These are phyloP conservation scores for Copromyces sp. DNA, from an alignment of 495 filamentous ascomycete genomes.

Conservation along the genomic window DNA sequence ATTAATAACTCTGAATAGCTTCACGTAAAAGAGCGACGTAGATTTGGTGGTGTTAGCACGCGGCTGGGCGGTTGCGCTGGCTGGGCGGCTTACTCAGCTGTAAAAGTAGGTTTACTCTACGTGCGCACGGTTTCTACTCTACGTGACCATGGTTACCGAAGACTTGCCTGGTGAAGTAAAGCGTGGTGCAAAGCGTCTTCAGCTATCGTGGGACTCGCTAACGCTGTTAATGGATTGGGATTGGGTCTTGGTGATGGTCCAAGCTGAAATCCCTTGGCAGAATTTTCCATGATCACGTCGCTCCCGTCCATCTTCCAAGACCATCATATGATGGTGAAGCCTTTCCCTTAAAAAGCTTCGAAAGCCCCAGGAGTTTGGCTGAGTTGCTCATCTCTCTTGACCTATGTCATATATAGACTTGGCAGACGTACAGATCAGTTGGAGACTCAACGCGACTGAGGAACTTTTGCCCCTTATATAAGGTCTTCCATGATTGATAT, in stretches of 20 bases:
- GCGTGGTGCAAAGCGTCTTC: background rate
- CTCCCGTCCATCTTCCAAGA: background rate
- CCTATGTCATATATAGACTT: background rate
- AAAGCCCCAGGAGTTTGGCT: background rate
- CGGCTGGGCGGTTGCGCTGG: no score
- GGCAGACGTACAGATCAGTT: background rate
- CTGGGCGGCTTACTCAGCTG: no score
- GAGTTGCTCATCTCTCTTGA: background rate
- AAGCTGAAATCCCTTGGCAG: background rate
- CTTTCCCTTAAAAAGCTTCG: background rate
- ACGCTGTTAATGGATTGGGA: background rate
- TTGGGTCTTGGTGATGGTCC: background rate
- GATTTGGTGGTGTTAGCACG: no score
- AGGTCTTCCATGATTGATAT: background rate
- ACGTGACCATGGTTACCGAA: no score
- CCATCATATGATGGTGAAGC: background rate
- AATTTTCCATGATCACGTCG: background rate
- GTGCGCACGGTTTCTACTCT: no score
- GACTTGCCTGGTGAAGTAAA: background rate
- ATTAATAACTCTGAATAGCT: no score
- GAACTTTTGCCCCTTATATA: background rate
- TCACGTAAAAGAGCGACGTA: no score
- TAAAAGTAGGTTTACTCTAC: no score
- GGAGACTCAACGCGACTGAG: background rate
- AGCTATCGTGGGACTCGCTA: background rate